Evolutionary conservation across 225 moss, liverwort and hornwort species (phyloP).

Genomic region (Physcomitrellopsis africana): DNA sequence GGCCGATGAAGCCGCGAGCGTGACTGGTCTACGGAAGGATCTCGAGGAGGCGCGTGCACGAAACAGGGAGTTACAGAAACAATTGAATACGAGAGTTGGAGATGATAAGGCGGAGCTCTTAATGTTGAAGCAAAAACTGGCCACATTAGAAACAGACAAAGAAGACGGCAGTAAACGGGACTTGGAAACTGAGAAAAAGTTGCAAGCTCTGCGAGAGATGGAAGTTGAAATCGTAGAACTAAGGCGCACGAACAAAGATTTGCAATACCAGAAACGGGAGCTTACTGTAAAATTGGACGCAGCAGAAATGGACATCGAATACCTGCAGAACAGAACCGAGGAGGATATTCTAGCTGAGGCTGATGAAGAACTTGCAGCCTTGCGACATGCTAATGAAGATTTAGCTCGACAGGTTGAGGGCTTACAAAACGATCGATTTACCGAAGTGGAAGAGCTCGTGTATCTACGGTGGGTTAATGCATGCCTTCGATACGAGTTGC

Average conservation of each 20-base stretch:
- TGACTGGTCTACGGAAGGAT: conserved; percentile 53
- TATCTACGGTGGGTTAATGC: conserved; percentile 84
- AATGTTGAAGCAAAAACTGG: conserved; percentile 69
- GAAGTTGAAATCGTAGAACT: conserved; percentile 87
- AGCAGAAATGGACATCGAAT: conserved; percentile 58
- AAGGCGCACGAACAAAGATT: conserved; percentile 78
- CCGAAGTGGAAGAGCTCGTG: conserved; percentile 83
- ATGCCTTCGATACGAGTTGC: conserved; percentile 79
- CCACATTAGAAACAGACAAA: conserved; percentile 55
- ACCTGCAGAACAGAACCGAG: conserved; percentile 61
- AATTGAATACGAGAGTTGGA: conserved; percentile 60
- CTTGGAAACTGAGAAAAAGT: conserved; percentile 66
- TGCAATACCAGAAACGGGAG: conserved; percentile 78
- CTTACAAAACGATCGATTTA: conserved; percentile 69
- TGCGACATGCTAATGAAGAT: conserved; percentile 75
- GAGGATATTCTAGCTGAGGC: conserved; percentile 60
- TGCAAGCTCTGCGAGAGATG: conserved; percentile 73
- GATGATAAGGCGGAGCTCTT: conserved; percentile 68
- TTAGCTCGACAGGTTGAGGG: conserved; percentile 77
- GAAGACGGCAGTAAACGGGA: conserved; percentile 57
- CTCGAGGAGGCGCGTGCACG: conserved; percentile 57
- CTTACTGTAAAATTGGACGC: conserved; percentile 71
- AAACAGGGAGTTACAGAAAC: conserved; percentile 67
- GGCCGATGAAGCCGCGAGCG: conserved; percentile 38
- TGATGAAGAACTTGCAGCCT: conserved; percentile 54